Evolutionary conservation across 306 rosid species (phyloP), one percentile per base, ranked within the genome.

Genomic region (Aeschynomene evenia): DNA sequence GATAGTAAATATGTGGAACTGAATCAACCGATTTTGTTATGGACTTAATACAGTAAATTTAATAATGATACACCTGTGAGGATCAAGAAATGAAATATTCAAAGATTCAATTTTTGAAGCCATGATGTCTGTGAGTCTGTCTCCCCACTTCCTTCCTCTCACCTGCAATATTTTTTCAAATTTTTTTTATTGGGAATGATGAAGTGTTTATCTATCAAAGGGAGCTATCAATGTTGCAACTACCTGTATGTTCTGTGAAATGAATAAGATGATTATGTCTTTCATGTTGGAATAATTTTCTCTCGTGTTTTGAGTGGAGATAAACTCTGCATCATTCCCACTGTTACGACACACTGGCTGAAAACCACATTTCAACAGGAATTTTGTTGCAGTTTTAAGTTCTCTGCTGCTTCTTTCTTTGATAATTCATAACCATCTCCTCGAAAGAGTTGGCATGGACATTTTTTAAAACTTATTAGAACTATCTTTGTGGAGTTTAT

Each of bases 21-120:
- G n/a, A n/a, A n/a, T n/a, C n/a, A 37, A 26, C 15, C 36, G 28
- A 36, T 56, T 55, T 24, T 59, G 6, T 54, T 50, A 4, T 65
- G 51, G 28, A 37, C 13, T 68, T 61, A 31, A n/a, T n/a, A n/a
- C n/a, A n/a, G n/a, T 69, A 55, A 23, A 59, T 45, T 61, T 63
- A 63, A 75, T 75, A 31, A 50, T 61, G 57, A 20, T 54, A 66
- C 46, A 61, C 66, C 56, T 71, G n/a, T n/a, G 40, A 34, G 40
- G 40, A 34, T 34, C 11, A 9, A 34, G 40, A 5, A 34, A 34
- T 34, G 40, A 34, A 34, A 34, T 6, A 9, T 7, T 34, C 8
- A 6, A 34, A 28, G 31, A 28, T 28, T 28, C 6, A 3, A 28
- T 28, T 3, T 28, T 28, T 28, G 31, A 28, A 28, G 5, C 31